Base-by-base conservation (phyloP, 169 alveolate genomes). In the Eimeria falciformis region DNA sequence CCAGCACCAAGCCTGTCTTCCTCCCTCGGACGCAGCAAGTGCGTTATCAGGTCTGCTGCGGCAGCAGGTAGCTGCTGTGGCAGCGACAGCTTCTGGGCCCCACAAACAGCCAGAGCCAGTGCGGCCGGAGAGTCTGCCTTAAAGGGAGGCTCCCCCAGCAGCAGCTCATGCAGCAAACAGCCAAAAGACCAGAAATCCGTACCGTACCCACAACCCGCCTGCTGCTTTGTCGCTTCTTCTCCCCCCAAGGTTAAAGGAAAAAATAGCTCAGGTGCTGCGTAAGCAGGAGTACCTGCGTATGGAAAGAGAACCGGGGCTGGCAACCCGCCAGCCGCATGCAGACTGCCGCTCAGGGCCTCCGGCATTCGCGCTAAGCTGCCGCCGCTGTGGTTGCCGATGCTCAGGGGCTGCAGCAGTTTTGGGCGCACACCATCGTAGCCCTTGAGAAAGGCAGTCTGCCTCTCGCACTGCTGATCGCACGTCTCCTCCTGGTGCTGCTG, bases 101-200 rank as follows among this genome's bases (percentile, higher is more conserved):
- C 89, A 55, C 75, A 53, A 9, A 79, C 53, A 0, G 73, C 89
- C 58, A 23, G 25, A 21, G 89, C 89, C 27, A 79, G 73, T 27
- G 89, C 89, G 3, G 89, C 50, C 0, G 73, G 5, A 2, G 89
- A 53, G 11, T 6, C 40, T 37, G 56, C 53, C n/a, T 79, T 25
- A 73, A 79, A 79, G 46, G 89, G 89, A 2, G 89, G 89, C 56
- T 53, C 89, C 7, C 89, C 89, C 17, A 79, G 73, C 55, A 79
- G 56, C 73, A 79, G 43, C 75, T 79, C 75, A 21, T 79, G 89
- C 43, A 79, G 25, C 11, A 79, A 37, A 23, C 75, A 79, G 27
- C 89, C 89, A 7, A 79, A 43, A 1, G 89, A 79, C 89, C 89
- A 79, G 75, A 69, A 79, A 55, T 77, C 87, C 12, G 87, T 53